Conservation (phyloP, 1,139 yeast genomes). For the Zygoascus sp. region DNA sequence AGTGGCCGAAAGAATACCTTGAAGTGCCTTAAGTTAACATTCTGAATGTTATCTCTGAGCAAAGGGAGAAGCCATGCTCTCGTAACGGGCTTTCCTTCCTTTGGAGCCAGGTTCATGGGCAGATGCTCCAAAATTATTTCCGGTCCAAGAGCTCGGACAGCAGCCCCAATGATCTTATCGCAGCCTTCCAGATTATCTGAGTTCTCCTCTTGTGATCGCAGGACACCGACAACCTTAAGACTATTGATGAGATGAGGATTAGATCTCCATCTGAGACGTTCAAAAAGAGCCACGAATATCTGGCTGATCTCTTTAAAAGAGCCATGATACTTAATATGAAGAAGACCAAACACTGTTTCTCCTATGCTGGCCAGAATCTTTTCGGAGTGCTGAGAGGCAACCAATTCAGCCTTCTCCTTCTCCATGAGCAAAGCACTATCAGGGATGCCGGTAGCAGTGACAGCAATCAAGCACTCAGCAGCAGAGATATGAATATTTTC, state of each 20-base stretch:
- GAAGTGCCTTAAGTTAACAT: slow-evolving; percentile 64
- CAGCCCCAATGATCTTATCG: slow-evolving; percentile 74
- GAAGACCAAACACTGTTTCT: slow-evolving; percentile 48
- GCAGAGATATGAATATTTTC: slow-evolving; percentile 70
- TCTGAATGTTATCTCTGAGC: slow-evolving; percentile 76
- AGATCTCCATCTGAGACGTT: slow-evolving; percentile 60
- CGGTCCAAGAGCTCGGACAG: slow-evolving; percentile 80
- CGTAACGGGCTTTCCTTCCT: slow-evolving; percentile 49
- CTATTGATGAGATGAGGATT: slow-evolving; percentile 69
- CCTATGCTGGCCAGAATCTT: slow-evolving; percentile 51
- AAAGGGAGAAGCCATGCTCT: slow-evolving; percentile 96
- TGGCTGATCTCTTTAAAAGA: slow-evolving; percentile 75
- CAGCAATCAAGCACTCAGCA: slow-evolving; percentile 80
- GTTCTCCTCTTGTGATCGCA: slow-evolving; percentile 75
- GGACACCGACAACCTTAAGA: slow-evolving; percentile 70
- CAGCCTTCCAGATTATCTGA: slow-evolving; percentile 74
- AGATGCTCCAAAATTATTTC: slow-evolving; percentile 66
- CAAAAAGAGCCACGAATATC: slow-evolving; percentile 58
- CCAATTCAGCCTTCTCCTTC: slow-evolving; percentile 32
- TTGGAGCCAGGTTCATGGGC: slow-evolving; percentile 68
- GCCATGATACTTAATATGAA: slow-evolving; percentile 70
- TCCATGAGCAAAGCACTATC: slow-evolving; percentile 49
- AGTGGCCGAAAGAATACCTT: slow-evolving; percentile 62
- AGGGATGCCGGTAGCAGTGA: slow-evolving; percentile 61
- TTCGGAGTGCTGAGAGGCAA: slow-evolving; percentile 51